A percentile compares a stretch with the other conserved stretches of the same genome.
phyloP scores from a whole-genome alignment of 2,329 filamentous ascomycete species.

The Aspergillus eucalypticola region DNA sequence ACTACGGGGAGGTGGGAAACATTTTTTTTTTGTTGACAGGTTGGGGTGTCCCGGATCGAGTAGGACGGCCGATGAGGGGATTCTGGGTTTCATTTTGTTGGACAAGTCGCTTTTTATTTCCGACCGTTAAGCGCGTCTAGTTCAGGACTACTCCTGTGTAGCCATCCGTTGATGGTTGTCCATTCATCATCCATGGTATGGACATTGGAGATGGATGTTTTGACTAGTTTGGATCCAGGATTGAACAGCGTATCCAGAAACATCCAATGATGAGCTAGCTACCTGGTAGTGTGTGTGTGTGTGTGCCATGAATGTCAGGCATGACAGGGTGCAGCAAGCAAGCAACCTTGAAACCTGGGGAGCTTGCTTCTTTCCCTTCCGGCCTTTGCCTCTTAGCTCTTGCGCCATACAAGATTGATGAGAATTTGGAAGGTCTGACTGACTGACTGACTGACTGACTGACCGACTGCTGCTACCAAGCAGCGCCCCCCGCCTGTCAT shows the following conservation, averaged over 20 bases:
- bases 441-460: no score
- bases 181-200: not conserved
- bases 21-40: not conserved
- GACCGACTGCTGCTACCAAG: not conserved
- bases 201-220: no score
- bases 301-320: not conserved
- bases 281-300: not conserved
- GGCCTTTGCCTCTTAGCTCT: no score
- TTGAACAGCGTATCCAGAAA: not conserved
- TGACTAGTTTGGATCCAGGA: not conserved
- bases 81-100: not conserved
- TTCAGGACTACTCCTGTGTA: no score
- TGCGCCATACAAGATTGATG: no score
- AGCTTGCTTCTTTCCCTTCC: no score
- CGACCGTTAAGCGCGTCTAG: slow-evolving; percentile 5
- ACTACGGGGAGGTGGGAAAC: no score
- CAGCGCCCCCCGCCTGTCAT: not conserved
- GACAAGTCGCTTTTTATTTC: not conserved
- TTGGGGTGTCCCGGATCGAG: not conserved
- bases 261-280: not conserved
- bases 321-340: not conserved
- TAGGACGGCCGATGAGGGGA: not conserved
- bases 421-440: no score
- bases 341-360: not conserved
- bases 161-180: not conserved